Conservation (phyloP, 306 rosid species). For the Cicer pinnatifidum region DNA sequence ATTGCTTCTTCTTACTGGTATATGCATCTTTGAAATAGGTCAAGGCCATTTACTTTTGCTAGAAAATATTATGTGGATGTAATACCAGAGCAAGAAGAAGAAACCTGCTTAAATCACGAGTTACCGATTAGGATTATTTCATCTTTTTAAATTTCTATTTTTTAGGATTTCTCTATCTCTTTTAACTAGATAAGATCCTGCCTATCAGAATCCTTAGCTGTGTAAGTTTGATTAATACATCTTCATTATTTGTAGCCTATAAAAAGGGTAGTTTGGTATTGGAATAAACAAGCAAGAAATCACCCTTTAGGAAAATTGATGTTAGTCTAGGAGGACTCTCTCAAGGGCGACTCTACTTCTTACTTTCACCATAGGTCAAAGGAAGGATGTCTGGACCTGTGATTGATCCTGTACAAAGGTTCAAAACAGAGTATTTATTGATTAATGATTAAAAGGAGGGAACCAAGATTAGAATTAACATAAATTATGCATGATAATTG, state of each 20-base stretch:
- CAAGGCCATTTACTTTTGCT: conserved; percentile 5
- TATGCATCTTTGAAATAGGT: conserved; percentile 2
- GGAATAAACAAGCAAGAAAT: background rate
- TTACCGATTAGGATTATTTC: conserved; percentile 1
- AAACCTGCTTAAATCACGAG: background rate
- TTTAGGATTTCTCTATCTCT: background rate
- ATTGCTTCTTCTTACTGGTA: background rate
- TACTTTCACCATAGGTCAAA: background rate
- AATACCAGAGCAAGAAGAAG: background rate
- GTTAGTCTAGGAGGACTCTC: background rate
- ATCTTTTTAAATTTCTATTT: background rate
- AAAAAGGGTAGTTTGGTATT: background rate
- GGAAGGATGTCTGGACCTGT: background rate
- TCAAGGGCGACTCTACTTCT: background rate
- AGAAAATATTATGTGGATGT: background rate
- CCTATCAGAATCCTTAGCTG: background rate
- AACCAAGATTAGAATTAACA: conserved; percentile 21
- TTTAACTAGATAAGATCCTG: background rate
- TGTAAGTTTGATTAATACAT: background rate
- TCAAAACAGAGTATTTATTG: background rate
- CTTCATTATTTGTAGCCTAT: background rate
- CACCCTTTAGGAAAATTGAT: background rate
- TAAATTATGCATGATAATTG: background rate
- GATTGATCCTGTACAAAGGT: background rate
- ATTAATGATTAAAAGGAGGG: background rate